phyloP scores from a whole-genome alignment of 2,329 filamentous ascomycete genomes.

The Penicillium glabrum region DNA sequence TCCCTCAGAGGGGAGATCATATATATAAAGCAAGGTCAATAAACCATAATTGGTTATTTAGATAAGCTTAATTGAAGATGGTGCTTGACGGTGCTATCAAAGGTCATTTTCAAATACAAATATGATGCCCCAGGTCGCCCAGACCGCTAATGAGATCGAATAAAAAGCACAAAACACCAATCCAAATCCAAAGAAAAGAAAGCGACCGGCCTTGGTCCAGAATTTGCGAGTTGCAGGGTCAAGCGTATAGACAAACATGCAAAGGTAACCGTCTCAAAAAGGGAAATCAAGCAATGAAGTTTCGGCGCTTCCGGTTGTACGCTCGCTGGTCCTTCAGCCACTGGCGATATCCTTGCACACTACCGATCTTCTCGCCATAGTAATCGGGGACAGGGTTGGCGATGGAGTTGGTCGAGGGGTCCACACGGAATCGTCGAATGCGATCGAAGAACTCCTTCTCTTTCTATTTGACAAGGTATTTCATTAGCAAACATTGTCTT shows the following conservation, averaged over 20 bases:
- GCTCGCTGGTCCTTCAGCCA: conserved; percentile 98
- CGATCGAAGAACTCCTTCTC: conserved; percentile 91
- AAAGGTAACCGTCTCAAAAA: conserved; percentile 1
- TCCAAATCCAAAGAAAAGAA: conserved; percentile 18
- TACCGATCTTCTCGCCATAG: conserved; percentile 97
- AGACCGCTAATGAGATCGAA: conserved; percentile 25
- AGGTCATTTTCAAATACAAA: conserved; percentile 17
- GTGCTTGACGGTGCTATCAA: conserved; percentile 14
- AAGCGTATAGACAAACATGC: conserved; percentile 18
- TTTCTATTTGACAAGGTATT: conserved; percentile 56
- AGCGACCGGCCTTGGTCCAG: conserved; percentile 7
- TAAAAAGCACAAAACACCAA: conserved; percentile 20
- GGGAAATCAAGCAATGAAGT: conserved; percentile 34
- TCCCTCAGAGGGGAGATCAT: neutral
- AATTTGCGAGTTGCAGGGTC: conserved; percentile 3
- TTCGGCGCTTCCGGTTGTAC: conserved; percentile 83
- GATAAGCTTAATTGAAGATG: neutral
- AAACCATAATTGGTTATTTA: neutral
- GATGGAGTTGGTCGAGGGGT: conserved; percentile 83
- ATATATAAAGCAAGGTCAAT: neutral
- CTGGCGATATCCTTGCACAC: conserved; percentile 83
- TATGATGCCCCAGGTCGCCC: conserved; percentile 19
- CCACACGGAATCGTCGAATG: conserved; percentile 88
- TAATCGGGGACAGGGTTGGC: conserved; percentile 95
- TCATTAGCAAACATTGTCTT: neutral